phyloP scores from a whole-genome alignment of 2,329 filamentous ascomycete genomes.

The Whalleya microplaca region DNA sequence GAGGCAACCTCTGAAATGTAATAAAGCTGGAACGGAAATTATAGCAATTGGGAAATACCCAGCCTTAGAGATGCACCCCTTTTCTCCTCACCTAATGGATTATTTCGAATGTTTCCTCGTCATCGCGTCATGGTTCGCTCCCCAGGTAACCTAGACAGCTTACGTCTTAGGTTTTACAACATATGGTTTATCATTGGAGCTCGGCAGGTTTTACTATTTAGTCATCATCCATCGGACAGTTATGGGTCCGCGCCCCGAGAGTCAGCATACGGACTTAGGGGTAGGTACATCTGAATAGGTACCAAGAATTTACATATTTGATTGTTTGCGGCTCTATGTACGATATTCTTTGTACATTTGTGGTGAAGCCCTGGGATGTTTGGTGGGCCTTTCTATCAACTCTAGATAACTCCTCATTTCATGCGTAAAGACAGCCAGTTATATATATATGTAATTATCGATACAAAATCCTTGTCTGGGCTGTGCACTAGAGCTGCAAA shows the following conservation, averaged over 20 bases:
- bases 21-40: background rate
- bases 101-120: slow-evolving; percentile 16
- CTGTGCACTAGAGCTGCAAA: too few relatives aligned
- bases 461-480: too few relatives aligned
- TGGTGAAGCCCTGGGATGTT: too few relatives aligned
- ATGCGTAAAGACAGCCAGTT: too few relatives aligned
- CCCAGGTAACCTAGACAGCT: slow-evolving; percentile 6
- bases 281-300: too few relatives aligned
- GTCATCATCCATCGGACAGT: slow-evolving; percentile 12
- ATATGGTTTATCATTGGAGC: slow-evolving; percentile 17
- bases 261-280: too few relatives aligned
- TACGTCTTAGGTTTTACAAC: slow-evolving; percentile 16
- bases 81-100: background rate
- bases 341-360: too few relatives aligned
- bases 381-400: too few relatives aligned
- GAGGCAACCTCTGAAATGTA: background rate
- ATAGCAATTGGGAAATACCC: background rate
- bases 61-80: background rate
- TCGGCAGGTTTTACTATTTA: slow-evolving; percentile 1
- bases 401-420: too few relatives aligned
- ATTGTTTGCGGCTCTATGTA: too few relatives aligned
- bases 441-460: too few relatives aligned
- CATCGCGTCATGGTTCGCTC: slow-evolving; percentile 24
- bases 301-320: too few relatives aligned
- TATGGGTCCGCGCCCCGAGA: slow-evolving; percentile 16